These are phyloP conservation scores for Gnomoniopsis smithogilvyi DNA, from an alignment of 2,329 filamentous ascomycete genomes.

Conservation along the genomic window DNA sequence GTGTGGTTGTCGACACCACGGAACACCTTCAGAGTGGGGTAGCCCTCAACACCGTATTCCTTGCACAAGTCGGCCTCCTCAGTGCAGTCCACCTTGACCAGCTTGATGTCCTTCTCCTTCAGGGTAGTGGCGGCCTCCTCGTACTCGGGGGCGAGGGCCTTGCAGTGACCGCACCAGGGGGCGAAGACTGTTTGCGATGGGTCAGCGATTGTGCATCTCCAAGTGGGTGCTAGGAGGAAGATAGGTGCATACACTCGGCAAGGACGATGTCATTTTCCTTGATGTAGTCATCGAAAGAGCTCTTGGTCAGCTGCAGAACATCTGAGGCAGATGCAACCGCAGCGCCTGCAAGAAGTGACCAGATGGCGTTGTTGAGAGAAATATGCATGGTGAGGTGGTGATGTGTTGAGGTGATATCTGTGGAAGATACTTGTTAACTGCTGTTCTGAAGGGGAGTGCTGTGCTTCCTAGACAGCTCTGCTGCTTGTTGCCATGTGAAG, in stretches of 20 bases:
- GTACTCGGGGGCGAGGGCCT: constrained; percentile 91
- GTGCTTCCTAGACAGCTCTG: too few species aligned
- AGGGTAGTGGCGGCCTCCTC: constrained; percentile 80
- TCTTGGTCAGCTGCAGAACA: constrained; percentile 79
- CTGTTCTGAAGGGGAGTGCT: not conserved
- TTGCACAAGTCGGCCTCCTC: constrained; percentile 91
- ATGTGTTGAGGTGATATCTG: not conserved
- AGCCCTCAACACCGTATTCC: constrained; percentile 87
- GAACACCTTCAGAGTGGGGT: constrained; percentile 99
- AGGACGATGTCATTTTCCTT: constrained; percentile 84
- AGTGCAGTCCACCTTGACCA: constrained; percentile 92
- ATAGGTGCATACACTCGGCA: constrained; percentile 73
- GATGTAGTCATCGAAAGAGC: constrained; percentile 84
- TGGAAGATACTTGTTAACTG: not conserved
- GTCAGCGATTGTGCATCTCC: not conserved
- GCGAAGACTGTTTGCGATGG: constrained; percentile 67
- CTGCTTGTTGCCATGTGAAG: not conserved
- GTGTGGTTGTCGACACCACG: constrained; percentile 77
- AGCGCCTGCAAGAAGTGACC: constrained; percentile 53
- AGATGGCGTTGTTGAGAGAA: constrained; percentile 44
- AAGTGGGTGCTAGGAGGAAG: not conserved
- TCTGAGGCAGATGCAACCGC: constrained; percentile 69
- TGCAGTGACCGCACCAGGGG: constrained; percentile 98
- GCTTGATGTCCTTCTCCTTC: constrained; percentile 83
- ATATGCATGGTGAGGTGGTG: constrained; percentile 38